Conservation (phyloP, 1,284 basidiomycete species). For the Tetrapyrgos nigripes region DNA sequence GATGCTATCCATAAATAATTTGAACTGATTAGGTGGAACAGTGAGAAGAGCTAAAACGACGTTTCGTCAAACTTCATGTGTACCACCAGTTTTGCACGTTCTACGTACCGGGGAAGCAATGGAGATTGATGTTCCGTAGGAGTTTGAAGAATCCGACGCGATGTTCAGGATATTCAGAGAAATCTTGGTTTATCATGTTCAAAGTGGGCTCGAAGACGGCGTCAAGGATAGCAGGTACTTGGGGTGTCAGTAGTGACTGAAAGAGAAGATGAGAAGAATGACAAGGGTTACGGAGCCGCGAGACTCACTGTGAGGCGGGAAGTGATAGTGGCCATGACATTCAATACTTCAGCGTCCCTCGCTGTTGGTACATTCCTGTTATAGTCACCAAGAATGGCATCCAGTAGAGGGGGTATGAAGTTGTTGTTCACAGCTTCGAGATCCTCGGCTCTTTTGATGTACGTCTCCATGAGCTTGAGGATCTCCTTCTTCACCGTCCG, state of each 20-base stretch:
- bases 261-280: constrained; percentile 7
- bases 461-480: constrained; percentile 96
- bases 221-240: constrained; percentile 96
- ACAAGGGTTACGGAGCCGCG: background rate
- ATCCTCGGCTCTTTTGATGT: constrained; percentile 97
- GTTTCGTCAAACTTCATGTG: constrained; percentile 6
- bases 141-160: constrained; percentile 98
- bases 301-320: constrained; percentile 79
- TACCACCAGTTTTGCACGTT: constrained; percentile 4
- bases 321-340: constrained; percentile 98
- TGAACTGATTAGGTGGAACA: constrained; percentile 93
- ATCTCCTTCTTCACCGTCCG: constrained; percentile 99
- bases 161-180: constrained; percentile 97
- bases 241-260: constrained; percentile 86
- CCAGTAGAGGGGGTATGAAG: constrained; percentile 95
- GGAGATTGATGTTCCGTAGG: constrained; percentile 89
- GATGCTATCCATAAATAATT: constrained; percentile 97
- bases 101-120: constrained; percentile 91
- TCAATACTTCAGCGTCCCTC: constrained; percentile 96
- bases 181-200: constrained; percentile 99
- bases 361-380: constrained; percentile 93
- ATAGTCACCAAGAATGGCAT: constrained; percentile 98
- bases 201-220: constrained; percentile 98
- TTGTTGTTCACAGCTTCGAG: constrained; percentile 91
- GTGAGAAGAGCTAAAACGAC: constrained; percentile 78